A percentile compares a stretch with the other conserved stretches of the same genome.
These are phyloP conservation scores for Phialemoniopsis sp. DNA, from an alignment of 2,329 filamentous ascomycete species.

Conservation along the genomic window DNA sequence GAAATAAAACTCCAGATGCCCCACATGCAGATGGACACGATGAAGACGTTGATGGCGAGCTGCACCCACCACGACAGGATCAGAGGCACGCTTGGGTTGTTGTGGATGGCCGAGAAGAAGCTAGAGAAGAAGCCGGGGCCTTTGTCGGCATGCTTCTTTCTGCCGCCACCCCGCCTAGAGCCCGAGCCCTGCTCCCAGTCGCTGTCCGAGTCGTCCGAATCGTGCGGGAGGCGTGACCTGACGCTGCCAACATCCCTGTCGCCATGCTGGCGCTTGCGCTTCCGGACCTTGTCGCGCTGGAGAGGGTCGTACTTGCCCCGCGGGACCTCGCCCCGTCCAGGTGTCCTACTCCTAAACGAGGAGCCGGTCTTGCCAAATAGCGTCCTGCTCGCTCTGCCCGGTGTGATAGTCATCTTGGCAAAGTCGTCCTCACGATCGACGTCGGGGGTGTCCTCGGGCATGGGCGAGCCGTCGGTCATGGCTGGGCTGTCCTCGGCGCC, in stretches of 20 bases:
- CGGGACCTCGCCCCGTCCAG: slow-evolving; percentile 64
- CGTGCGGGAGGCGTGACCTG: slow-evolving; percentile 36
- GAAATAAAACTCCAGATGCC: slow-evolving; percentile 65
- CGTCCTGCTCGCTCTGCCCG: slow-evolving; percentile 31
- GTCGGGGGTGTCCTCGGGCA: slow-evolving; percentile 47
- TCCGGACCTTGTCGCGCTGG: slow-evolving; percentile 43
- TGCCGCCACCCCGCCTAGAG: slow-evolving; percentile 13
- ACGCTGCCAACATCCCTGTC: slow-evolving; percentile 50
- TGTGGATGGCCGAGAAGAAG: slow-evolving; percentile 47
- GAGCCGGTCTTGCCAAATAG: slow-evolving; percentile 33
- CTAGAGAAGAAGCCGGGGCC: slow-evolving; percentile 30
- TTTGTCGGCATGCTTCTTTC: slow-evolving; percentile 2
- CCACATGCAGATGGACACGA: slow-evolving; percentile 55
- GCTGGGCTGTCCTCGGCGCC: slow-evolving; percentile 58
- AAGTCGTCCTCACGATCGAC: slow-evolving; percentile 39
- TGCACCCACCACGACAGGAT: slow-evolving; percentile 57
- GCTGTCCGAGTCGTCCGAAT: slow-evolving; percentile 47
- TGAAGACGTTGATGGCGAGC: slow-evolving; percentile 58
- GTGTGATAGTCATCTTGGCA: slow-evolving; percentile 10
- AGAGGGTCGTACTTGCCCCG: slow-evolving; percentile 36
- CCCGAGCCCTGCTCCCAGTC: slow-evolving; percentile 23
- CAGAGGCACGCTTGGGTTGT: slow-evolving; percentile 54
- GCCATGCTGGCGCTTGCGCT: slow-evolving; percentile 46
- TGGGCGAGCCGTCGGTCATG: slow-evolving; percentile 51
- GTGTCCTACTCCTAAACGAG: slow-evolving; percentile 28